These are phyloP conservation scores for Botrytis paeoniae DNA, from an alignment of 2,329 filamentous ascomycete genomes.

Conservation along the genomic window DNA sequence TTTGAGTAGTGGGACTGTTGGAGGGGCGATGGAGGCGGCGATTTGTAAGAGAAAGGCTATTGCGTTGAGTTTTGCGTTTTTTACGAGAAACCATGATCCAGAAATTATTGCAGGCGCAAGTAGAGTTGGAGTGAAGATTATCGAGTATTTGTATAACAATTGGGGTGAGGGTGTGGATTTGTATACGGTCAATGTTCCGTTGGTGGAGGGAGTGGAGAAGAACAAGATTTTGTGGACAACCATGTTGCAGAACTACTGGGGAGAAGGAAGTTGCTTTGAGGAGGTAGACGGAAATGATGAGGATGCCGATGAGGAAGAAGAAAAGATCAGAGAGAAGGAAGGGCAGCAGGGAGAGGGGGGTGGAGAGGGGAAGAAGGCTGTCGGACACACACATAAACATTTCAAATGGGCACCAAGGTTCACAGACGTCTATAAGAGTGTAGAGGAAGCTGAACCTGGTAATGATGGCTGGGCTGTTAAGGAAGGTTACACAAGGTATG, in stretches of 20 bases:
- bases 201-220: conserved; percentile 70
- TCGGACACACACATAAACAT: conserved; percentile 69
- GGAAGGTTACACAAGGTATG: conserved; percentile 79
- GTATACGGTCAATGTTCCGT: conserved; percentile 89
- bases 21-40: conserved; percentile 74
- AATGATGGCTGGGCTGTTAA: conserved; percentile 93
- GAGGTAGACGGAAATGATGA: conserved; percentile 67
- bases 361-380: conserved; percentile 37
- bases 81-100: conserved; percentile 75
- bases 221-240: conserved; percentile 77
- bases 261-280: conserved; percentile 78
- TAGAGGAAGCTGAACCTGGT: conserved; percentile 73
- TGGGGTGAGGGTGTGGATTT: conserved; percentile 75
- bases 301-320: conserved; percentile 64
- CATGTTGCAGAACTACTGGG: conserved; percentile 91
- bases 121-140: conserved; percentile 68
- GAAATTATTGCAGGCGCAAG: conserved; percentile 76
- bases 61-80: conserved; percentile 88
- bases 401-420: conserved; percentile 95
- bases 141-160: conserved; percentile 73
- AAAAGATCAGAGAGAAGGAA: conserved; percentile 66
- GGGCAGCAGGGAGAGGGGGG: conserved; percentile 35
- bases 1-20: conserved; percentile 73
- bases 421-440: conserved; percentile 80
- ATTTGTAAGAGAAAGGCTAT: conserved; percentile 68